phyloP scores from a whole-genome alignment of 805 yeast genomes.

The Candida broadrunensis region DNA sequence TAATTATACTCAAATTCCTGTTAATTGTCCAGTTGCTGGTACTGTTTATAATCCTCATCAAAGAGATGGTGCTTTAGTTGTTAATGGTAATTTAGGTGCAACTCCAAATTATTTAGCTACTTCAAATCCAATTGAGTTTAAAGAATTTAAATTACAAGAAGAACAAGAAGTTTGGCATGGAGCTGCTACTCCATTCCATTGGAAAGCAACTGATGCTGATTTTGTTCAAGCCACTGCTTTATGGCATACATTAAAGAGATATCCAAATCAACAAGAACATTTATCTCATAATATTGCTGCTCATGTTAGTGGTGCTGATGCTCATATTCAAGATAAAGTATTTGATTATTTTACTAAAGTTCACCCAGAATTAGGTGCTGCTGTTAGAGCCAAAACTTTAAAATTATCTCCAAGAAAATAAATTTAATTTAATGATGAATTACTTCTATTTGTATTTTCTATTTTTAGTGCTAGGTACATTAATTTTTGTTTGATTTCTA shows the following conservation, averaged over 20 bases:
- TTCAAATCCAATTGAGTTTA: slow-evolving; percentile 48
- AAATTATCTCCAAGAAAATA: slow-evolving; percentile 48
- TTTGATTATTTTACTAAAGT: slow-evolving; percentile 75
- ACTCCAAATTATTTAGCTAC: slow-evolving; percentile 74
- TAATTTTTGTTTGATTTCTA: too few species aligned
- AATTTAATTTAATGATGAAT: not conserved
- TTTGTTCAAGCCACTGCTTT: slow-evolving; percentile 73
- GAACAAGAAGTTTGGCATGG: slow-evolving; percentile 82
- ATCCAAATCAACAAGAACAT: slow-evolving; percentile 79
- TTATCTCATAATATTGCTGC: slow-evolving; percentile 81
- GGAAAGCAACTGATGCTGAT: slow-evolving; percentile 75
- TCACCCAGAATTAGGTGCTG: slow-evolving; percentile 61
- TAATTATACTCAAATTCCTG: slow-evolving; percentile 83
- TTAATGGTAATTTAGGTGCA: slow-evolving; percentile 64
- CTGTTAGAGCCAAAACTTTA: slow-evolving; percentile 62
- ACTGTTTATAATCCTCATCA: slow-evolving; percentile 58
- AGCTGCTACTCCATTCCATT: slow-evolving; percentile 81
- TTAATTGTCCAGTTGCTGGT: slow-evolving; percentile 69
- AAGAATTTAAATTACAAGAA: slow-evolving; percentile 47
- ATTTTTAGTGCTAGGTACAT: not conserved
- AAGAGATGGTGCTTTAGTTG: slow-evolving; percentile 77
- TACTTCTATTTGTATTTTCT: too few species aligned
- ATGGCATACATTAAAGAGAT: slow-evolving; percentile 74
- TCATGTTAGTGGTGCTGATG: slow-evolving; percentile 68
- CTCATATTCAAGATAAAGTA: slow-evolving; percentile 75